These are phyloP conservation scores for Guyanaporus albipodus DNA, from an alignment of 768 basidiomycete species.

Conservation along the genomic window DNA sequence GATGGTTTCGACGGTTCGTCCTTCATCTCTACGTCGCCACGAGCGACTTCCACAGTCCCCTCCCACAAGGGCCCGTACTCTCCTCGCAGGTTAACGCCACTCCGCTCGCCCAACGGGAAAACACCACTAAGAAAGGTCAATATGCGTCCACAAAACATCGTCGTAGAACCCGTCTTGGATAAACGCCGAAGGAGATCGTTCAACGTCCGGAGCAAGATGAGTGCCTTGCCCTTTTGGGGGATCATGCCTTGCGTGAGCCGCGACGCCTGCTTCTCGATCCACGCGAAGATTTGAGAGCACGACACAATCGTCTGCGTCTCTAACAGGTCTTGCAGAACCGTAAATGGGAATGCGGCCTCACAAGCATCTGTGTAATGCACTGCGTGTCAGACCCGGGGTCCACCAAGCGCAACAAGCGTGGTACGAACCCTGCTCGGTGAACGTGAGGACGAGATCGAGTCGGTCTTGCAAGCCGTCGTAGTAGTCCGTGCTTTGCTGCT, in stretches of 20 bases:
- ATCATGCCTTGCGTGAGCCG: constrained; percentile 75
- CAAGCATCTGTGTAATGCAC: constrained; percentile 56
- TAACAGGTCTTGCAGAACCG: constrained; percentile 73
- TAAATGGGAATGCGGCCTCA: constrained; percentile 69
- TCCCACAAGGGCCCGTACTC: constrained; percentile 83
- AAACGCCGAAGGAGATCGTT: constrained; percentile 85
- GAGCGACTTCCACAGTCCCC: constrained; percentile 45
- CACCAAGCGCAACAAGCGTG: not conserved
- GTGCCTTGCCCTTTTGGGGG: constrained; percentile 85
- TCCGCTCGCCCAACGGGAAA: constrained; percentile 84
- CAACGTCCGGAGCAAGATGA: constrained; percentile 75
- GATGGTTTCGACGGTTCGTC: constrained; percentile 29
- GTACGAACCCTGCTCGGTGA: constrained; percentile 71
- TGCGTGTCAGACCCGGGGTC: not conserved
- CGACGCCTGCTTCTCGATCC: constrained; percentile 72
- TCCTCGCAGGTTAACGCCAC: constrained; percentile 87
- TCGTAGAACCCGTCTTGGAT: constrained; percentile 81
- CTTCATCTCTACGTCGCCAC: constrained; percentile 31
- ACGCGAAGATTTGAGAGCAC: constrained; percentile 84
- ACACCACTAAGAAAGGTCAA: constrained; percentile 81
- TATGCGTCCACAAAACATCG: constrained; percentile 86
- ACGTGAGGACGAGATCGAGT: constrained; percentile 70
- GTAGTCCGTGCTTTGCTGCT: constrained; percentile 49
- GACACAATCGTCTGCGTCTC: constrained; percentile 83
- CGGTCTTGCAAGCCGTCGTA: constrained; percentile 56